Evolutionary conservation across 768 basidiomycete genomes (phyloP), one percentile per base, ranked within the genome.

Genomic region (Paxillus involutus): DNA sequence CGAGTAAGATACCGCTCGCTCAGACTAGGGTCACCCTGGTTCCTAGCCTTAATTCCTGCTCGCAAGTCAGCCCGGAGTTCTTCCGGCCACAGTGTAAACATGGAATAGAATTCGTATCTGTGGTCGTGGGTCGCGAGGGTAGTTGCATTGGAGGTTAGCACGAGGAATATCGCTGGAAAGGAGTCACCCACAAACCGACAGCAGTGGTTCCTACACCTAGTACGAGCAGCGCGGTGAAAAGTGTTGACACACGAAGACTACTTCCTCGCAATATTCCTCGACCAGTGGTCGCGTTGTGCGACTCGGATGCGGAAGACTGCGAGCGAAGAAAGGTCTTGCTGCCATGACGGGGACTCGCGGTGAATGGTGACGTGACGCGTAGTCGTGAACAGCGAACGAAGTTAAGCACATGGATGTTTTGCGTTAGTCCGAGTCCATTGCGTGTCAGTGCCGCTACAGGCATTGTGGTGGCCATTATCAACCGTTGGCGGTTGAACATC

Each of bases 31-130:
- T 90, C 81, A 2, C 79, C 81, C 52, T 81, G 77, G 49, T 82
- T 71, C 61, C 80, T 85, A 3, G 86, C 85, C 53, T 77, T 78
- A 41, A 91, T 74, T 3, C 84, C 89, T 3, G 76, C 78, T 6
- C 86, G 83, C 33, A 91, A 74, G 67, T 89, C 86, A 30, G 71
- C 66, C 5, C 86, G 80, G 3, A 91, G 67, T 58, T 84, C 81
- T 11, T 66, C 63, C 2, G 89, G 89, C 88, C 87, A 91, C 56
- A 84, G 75, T 0, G 81, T 83, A 68, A 87, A 72, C 11, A 77
- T 73, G 7, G 69, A 67, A 62, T 83, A 86, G 42, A 84, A 72
- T n/a, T 80, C 74, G 59, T 80, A 82, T 24, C 84, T 85, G 57
- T 44, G 13, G 35, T 5, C 35, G 35, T 35, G 35, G 43, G 49